Conservation (phyloP, 176 grass and related monocot species). For the Chrysopogon serrulatus region DNA sequence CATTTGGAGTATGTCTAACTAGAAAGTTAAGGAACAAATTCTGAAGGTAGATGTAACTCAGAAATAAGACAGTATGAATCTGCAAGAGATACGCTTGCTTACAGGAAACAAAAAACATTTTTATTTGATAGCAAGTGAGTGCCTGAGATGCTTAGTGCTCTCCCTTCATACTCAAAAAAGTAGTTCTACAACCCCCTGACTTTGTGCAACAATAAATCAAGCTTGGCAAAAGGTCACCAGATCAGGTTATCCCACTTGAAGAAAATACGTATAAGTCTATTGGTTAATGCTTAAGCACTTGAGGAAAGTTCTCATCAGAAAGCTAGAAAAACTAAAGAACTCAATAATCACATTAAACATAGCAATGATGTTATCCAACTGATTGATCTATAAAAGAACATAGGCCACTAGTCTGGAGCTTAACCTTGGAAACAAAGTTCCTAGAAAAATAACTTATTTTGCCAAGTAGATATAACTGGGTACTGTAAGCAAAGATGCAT, state of each 20-base stretch:
- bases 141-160: background rate
- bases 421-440: background rate
- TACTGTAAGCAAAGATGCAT: background rate
- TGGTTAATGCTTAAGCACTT: background rate
- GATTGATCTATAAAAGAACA: background rate
- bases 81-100: background rate
- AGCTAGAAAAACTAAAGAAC: background rate
- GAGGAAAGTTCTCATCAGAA: background rate
- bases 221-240: background rate
- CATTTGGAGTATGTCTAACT: background rate
- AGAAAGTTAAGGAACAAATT: background rate
- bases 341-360: background rate
- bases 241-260: background rate
- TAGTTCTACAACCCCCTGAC: background rate
- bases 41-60: background rate
- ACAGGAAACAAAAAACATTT: background rate
- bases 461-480: background rate
- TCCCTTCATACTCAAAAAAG: background rate
- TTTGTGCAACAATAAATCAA: background rate
- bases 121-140: background rate
- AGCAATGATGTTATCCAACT: background rate
- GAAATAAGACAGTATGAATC: background rate
- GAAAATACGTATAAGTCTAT: no score
- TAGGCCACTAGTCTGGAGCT: background rate
- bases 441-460: background rate